Evolutionary conservation across 2,329 filamentous ascomycete species (phyloP), one percentile per base, ranked within the genome.

Genomic region (Neoarthrinium moseri): DNA sequence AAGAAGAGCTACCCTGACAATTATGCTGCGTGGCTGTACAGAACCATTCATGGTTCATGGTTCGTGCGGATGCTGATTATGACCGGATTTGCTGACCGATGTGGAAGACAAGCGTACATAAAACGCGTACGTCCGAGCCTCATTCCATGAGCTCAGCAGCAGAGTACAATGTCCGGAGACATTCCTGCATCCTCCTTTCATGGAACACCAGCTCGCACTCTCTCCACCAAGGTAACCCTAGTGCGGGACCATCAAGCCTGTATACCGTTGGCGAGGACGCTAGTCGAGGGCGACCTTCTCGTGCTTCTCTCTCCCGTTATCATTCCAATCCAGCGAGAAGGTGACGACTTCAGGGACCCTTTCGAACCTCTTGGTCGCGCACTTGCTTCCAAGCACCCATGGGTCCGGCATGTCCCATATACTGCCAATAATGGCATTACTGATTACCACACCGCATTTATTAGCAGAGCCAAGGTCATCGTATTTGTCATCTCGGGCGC

Each of bases 361-460:
- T 91, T 91, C 58, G 86, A 91, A 62, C 75, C 78, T 12, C 70
- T 91, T 15, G 87, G 87, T 17, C 75, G 77, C 51, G 77, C 81
- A 35, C 63, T 91, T 39, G 78, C 81, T 39, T 70, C 66, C 39
- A 72, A 77, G 53, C 83, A 87, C 57, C 67, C 74, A 3, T 74
- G 73, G 62, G 73, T 91, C 50, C 80, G 84, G 17, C 87, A 91
- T 60, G 80, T 89, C 34, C 86, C 87, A 5, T 91, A 89, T 57
- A 80, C 82, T 5, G 77, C 81, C 37, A 73, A 74, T 43, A 65
- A 73, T 47, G 84, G 85, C 33, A 81, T 89, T 60, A 86, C 82
- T 3, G 72, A 74, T 18, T 75, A 79, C 35, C 83, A 91, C 63
- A 67, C 76, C 39, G 75, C 74, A 42, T 86, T 87, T 55, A 75